These are phyloP conservation scores for Ceratobasidium sp. DNA, from an alignment of 1,284 basidiomycete species.

Conservation along the genomic window DNA sequence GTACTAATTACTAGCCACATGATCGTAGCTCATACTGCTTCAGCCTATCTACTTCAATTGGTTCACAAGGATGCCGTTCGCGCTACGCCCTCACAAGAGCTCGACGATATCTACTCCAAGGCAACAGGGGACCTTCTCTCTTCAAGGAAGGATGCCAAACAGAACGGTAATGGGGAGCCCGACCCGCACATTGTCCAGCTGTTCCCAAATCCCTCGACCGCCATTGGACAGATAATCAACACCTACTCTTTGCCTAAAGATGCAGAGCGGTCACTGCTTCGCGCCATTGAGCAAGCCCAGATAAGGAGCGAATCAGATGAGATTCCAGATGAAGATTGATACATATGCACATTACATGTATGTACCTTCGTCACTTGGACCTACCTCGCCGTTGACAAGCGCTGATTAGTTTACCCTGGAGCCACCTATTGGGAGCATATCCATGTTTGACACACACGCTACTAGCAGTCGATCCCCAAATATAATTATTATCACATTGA, in stretches of 20 bases:
- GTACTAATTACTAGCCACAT: slow-evolving; percentile 3
- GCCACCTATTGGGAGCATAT: too few relatives aligned
- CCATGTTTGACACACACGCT: too few relatives aligned
- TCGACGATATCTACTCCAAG: slow-evolving; percentile 65
- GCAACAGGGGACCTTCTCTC: slow-evolving; percentile 45
- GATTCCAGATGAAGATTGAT: not conserved
- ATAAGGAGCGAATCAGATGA: slow-evolving; percentile 25
- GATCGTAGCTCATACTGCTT: slow-evolving; percentile 68
- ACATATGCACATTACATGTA: not conserved
- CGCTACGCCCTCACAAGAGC: slow-evolving; percentile 58
- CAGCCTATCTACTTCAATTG: slow-evolving; percentile 68
- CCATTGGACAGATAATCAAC: slow-evolving; percentile 34
- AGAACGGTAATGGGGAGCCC: not conserved
- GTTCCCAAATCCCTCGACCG: slow-evolving; percentile 19
- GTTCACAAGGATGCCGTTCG: slow-evolving; percentile 62
- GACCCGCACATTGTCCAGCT: slow-evolving; percentile 25
- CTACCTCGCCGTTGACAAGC: too few relatives aligned
- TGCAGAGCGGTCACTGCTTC: slow-evolving; percentile 38
- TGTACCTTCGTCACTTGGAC: too few relatives aligned
- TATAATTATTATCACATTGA: too few relatives aligned
- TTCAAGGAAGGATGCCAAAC: not conserved
- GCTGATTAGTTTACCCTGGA: too few relatives aligned
- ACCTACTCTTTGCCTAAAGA: slow-evolving; percentile 27
- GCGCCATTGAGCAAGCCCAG: slow-evolving; percentile 42
- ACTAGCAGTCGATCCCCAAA: too few relatives aligned